A percentile compares a stretch with the other conserved stretches of the same genome.
These are phyloP conservation scores for Neospora caninum DNA, from an alignment of 169 alveolate genomes.

Conservation along the genomic window DNA sequence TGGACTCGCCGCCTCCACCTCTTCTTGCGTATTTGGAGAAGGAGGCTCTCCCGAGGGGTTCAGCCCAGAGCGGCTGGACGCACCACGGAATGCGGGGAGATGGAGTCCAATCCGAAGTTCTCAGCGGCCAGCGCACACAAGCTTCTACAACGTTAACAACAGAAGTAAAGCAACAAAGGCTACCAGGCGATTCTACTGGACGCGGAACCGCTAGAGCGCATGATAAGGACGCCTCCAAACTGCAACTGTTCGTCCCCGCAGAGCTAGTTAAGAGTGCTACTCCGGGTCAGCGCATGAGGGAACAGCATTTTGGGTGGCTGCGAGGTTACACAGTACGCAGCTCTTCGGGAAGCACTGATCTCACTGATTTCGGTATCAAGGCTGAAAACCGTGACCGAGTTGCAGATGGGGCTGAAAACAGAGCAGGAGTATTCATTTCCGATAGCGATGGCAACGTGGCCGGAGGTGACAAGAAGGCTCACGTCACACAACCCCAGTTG, in stretches of 20 bases:
- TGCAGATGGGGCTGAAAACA: neutral
- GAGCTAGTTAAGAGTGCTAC: constrained; percentile 23
- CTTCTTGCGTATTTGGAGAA: neutral
- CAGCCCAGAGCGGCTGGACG: neutral
- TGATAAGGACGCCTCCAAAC: neutral
- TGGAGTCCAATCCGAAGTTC: neutral
- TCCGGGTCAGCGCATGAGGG: neutral
- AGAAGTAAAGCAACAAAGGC: constrained; percentile 23
- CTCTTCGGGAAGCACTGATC: neutral
- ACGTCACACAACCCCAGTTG: constrained; percentile 28
- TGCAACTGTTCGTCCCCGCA: constrained; percentile 1
- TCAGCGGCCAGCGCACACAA: neutral
- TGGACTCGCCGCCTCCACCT: constrained; percentile 3
- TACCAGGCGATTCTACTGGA: neutral
- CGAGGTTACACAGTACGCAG: neutral
- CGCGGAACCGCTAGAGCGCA: neutral
- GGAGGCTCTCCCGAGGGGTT: neutral
- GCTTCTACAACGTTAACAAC: neutral
- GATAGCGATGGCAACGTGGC: neutral
- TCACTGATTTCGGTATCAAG: neutral
- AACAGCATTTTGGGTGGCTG: neutral
- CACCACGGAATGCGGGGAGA: neutral
- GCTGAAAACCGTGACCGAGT: no score
- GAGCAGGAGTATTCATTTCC: neutral
- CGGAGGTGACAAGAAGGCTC: neutral